Evolutionary conservation across 1,284 basidiomycete species (phyloP).

Genomic region (Melampsora medusae): DNA sequence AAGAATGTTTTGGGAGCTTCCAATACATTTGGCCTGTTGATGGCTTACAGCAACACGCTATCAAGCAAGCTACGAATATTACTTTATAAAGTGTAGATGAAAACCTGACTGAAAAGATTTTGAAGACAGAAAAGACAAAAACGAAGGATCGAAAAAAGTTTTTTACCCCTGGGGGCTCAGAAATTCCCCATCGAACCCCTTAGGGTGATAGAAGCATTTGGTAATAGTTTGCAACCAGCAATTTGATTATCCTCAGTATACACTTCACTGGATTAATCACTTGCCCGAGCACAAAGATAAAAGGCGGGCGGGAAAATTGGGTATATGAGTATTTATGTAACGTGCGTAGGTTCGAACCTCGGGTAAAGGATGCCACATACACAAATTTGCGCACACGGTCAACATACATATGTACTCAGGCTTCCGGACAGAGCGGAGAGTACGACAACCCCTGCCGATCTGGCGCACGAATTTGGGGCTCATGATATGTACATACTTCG

Average conservation of each 20-base stretch:
- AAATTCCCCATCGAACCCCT: constrained; percentile 36
- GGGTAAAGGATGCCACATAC: not conserved
- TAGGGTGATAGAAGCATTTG: constrained; percentile 40
- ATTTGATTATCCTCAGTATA: constrained; percentile 45
- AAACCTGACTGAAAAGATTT: too few relatives aligned
- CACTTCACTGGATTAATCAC: constrained; percentile 45
- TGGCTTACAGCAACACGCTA: too few relatives aligned
- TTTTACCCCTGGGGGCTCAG: constrained; percentile 45
- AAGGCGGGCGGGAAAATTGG: not conserved
- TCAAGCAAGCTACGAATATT: too few relatives aligned
- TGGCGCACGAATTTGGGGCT: too few relatives aligned
- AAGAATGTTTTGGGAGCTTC: too few relatives aligned
- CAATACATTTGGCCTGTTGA: too few relatives aligned
- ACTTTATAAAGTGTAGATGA: too few relatives aligned
- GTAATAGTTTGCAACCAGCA: constrained; percentile 46
- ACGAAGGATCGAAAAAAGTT: not conserved
- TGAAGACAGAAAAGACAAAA: not conserved
- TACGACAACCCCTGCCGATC: too few relatives aligned
- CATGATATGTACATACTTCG: too few relatives aligned
- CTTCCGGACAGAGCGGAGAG: too few relatives aligned
- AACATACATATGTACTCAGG: too few relatives aligned
- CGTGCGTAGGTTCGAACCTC: not conserved
- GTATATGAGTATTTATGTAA: not conserved
- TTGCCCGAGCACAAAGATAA: constrained; percentile 45
- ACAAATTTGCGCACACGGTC: too few relatives aligned